Base-by-base conservation (phyloP, 2,329 filamentous ascomycete species). In the Fusarium nanum region DNA sequence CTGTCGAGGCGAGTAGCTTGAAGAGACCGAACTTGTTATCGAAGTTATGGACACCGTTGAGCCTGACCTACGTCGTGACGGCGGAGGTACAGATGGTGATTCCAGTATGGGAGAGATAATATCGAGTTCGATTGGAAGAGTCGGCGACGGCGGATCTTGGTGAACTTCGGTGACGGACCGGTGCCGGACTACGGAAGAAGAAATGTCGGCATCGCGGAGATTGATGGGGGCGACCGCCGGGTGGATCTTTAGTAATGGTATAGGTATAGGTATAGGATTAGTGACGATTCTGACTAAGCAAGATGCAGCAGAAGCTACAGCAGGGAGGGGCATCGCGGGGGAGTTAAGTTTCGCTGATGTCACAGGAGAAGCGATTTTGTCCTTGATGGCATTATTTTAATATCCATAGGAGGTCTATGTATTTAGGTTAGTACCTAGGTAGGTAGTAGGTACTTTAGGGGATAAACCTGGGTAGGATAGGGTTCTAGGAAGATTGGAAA, bases 241-340 rank as follows among this genome's bases (percentile, higher is more conserved):
- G 69, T 67, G 57, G 63, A 64, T 52, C 60, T 65, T 58, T 54
- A 56, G 55, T 34, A 23, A 34, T 49, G 40, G 45, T 28, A n/a
- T 41, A 34, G 32, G 45, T 28, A n/a, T 41, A 34, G 32, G 42
- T 44, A n/a, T n/a, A 37, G 60, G 59, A 32, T 56, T 52, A 41
- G 46, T 32, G 52, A 61, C 18, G 20, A 16, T 27, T 27, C 70
- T 73, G 70, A 73, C 64, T 73, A 73, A 73, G 67, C 67, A 48
- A 14, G 23, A 7, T 40, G 56, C 57, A 72, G 59, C 34, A 45
- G 37, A 23, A 18, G 44, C 23, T 44, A 44, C 41, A 23, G 41
- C 41, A 14, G 22, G 23, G 63, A 71, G 63, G 67, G 70, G 63
- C 67, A 68, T 71, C 12, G 34, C 54, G 61, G 53, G 37, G 32